Percentiles rank a stretch among this genome's conserved stretches.
phyloP scores from a whole-genome alignment of 305 asterid genomes.

The Solanum hybrid region DNA sequence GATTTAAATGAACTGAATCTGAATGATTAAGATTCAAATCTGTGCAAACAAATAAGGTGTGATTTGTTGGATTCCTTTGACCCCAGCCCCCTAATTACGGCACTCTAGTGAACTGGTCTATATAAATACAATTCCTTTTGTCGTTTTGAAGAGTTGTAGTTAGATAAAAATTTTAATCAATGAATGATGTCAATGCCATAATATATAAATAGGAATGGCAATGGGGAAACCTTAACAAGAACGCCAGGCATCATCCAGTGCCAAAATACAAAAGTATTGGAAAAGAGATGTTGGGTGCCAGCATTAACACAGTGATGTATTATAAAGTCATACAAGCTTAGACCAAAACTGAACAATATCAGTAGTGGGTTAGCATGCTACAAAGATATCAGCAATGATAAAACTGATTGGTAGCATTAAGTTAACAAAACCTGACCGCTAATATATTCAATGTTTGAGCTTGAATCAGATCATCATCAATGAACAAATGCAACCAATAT shows the following conservation, averaged over 20 bases:
- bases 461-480: not conserved
- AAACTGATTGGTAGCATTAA: not conserved
- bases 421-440: not conserved
- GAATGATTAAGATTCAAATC: too few relatives aligned
- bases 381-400: not conserved
- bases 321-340: not conserved
- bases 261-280: not conserved
- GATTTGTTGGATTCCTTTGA: not conserved
- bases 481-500: not conserved
- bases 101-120: not conserved
- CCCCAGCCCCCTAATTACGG: not conserved
- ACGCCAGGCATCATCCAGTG: not conserved
- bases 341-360: not conserved
- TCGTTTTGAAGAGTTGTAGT: not conserved
- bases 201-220: not conserved
- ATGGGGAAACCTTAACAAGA: not conserved
- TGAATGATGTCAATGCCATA: not conserved
- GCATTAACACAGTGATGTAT: not conserved
- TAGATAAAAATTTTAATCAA: not conserved
- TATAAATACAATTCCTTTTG: not conserved
- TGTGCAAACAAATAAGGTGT: not conserved
- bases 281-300: not conserved
- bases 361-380: not conserved
- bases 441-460: not conserved
- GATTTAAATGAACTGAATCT: too few relatives aligned